Evolutionary conservation across 2,329 filamentous ascomycete genomes (phyloP).

Genomic region (Pseudogymnoascus sp.): DNA sequence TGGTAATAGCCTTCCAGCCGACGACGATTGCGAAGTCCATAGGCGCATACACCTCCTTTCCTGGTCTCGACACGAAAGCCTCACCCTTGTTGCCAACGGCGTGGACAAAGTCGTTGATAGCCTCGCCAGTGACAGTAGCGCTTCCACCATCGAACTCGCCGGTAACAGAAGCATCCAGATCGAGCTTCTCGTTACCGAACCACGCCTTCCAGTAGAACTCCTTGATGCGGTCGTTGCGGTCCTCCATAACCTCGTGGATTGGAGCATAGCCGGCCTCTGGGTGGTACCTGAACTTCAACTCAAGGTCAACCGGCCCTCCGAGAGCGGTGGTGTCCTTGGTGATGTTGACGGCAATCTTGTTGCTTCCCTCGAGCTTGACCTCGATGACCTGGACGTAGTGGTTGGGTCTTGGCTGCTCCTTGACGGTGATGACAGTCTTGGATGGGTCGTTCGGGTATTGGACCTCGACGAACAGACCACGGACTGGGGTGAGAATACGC

Average conservation of each 20-base stretch:
- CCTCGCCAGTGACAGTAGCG: conserved; percentile 78
- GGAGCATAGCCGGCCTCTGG: conserved; percentile 96
- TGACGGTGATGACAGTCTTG: conserved; percentile 78
- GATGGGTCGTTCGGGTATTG: conserved; percentile 68
- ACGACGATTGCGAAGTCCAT: conserved; percentile 99
- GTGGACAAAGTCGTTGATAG: conserved; percentile 98
- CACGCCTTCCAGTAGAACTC: conserved; percentile 98
- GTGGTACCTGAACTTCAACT: conserved; percentile 84
- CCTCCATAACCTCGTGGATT: conserved; percentile 92
- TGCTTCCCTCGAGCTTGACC: conserved; percentile 63
- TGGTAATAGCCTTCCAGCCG: conserved; percentile 98
- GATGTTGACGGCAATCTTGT: conserved; percentile 79
- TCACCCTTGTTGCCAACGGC: conserved; percentile 96
- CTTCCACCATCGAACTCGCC: conserved; percentile 85
- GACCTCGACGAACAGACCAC: conserved; percentile 86
- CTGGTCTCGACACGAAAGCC: conserved; percentile 90
- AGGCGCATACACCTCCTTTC: conserved; percentile 86
- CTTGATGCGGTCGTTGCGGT: conserved; percentile 95
- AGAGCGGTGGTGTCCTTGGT: conserved; percentile 88
- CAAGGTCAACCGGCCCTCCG: conserved; percentile 70
- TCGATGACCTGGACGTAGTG: conserved; percentile 86
- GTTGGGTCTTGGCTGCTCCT: conserved; percentile 77
- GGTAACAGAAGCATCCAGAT: conserved; percentile 77
- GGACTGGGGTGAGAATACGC: conserved; percentile 78
- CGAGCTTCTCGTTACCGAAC: conserved; percentile 80